Base-by-base conservation (phyloP, 164 flowering plant species). In the Kingdonia uniflora region DNA sequence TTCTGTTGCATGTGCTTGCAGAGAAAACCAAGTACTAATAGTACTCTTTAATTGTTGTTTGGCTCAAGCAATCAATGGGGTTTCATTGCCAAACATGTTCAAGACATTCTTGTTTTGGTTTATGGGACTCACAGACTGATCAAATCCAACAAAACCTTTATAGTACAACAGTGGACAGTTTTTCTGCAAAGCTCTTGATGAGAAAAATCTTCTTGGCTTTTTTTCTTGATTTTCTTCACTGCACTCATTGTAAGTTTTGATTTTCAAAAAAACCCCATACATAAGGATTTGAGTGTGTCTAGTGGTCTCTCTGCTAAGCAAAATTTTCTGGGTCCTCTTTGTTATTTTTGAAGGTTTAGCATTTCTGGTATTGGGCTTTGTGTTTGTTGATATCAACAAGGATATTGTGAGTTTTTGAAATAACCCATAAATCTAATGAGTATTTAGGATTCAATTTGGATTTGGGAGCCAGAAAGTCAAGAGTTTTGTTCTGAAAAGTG, bases 191-290 rank as follows among this genome's bases (percentile, higher is more conserved):
- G 40, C 11, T 37, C 13, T 37, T 7, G 40, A 37, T 7, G 40
- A 37, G 13, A 37, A 37, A 37, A 13, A 37, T 13, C 12, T 29
- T 51, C 15, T 40, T 29, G n/a, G 43, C 14, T 55, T 14, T 54
- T 49, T 49, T 42, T 43, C 2, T 3, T 43, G 2, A 14, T 35
- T 38, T n/a, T n/a, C n/a, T n/a, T n/a, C n/a, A n/a, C n/a, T n/a
- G n/a, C n/a, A n/a, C n/a, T 51, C 48, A 51, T 11, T 56, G 25
- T 20, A 63, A 46, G 29, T 20, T 44, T 42, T 52, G 49, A 21
- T 52, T 25, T 33, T 42, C 11, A 15, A 16, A 14, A 42, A 33
- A 50, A 24, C 62, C 55, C 49, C 41, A 19, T n/a, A 49, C 19
- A 14, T 13, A 37, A 0, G 40, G 13, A 13, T 37, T 37, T 37